Evolutionary conservation across 78 protist species (phyloP).

Genomic region (Emiliania huxleyi): DNA sequence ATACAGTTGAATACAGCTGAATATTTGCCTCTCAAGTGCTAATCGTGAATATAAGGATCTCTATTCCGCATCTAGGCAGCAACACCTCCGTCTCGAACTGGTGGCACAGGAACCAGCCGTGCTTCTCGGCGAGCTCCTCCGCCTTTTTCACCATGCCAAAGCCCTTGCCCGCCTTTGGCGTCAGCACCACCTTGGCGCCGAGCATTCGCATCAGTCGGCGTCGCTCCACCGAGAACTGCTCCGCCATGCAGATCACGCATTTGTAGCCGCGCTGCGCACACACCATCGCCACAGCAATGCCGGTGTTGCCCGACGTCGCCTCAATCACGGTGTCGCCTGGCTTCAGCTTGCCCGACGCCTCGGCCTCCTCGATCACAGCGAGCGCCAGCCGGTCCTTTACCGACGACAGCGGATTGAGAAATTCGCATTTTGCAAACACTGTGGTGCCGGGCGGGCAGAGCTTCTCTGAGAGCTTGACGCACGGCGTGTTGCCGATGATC

Average conservation of each 20-base stretch:
- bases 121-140: slow-evolving; percentile 24
- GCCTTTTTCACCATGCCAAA: slow-evolving; percentile 65
- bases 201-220: slow-evolving; percentile 53
- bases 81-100: slow-evolving; percentile 57
- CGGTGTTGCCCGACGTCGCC: slow-evolving; percentile 77
- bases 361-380: slow-evolving; percentile 54
- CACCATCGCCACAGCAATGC: slow-evolving; percentile 62
- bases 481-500: not conserved
- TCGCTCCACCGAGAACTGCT: slow-evolving; percentile 70
- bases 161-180: not conserved
- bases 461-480: not conserved
- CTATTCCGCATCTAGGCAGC: too few species aligned
- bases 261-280: slow-evolving; percentile 58
- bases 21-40: too few species aligned
- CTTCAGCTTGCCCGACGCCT: slow-evolving; percentile 28
- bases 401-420: slow-evolving; percentile 57
- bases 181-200: slow-evolving; percentile 70
- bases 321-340: slow-evolving; percentile 68
- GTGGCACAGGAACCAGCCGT: slow-evolving; percentile 50
- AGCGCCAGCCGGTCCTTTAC: slow-evolving; percentile 62
- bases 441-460: not conserved
- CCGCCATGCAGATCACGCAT: slow-evolving; percentile 64
- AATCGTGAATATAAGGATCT: too few species aligned
- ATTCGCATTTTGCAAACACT: slow-evolving; percentile 64
- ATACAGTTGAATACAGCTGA: too few species aligned